These are phyloP conservation scores for Bryoerythrophyllum caledonicum DNA, from an alignment of 225 moss, liverwort and hornwort genomes.

Conservation along the genomic window DNA sequence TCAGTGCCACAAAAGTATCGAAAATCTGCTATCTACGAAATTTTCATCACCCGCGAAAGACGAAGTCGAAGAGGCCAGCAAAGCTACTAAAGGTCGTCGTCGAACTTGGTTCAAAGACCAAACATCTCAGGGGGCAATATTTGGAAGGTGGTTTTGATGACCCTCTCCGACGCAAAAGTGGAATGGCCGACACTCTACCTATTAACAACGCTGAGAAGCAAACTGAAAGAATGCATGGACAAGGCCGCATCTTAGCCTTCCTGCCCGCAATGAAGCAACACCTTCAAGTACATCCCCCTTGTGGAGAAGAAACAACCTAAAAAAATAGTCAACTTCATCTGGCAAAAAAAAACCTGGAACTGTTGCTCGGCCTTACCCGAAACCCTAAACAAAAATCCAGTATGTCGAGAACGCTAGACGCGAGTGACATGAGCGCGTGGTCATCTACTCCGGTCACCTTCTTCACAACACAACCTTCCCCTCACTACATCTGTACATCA, in stretches of 20 bases:
- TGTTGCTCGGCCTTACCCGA: background rate
- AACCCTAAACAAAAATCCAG: slow-evolving; percentile 27
- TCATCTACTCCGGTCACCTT: background rate
- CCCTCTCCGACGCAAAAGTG: background rate
- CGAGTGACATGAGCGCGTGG: background rate
- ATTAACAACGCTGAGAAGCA: background rate
- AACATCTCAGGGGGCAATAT: background rate
- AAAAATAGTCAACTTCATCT: too few species aligned
- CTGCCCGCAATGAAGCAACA: slow-evolving; percentile 9
- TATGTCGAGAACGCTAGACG: slow-evolving; percentile 2
- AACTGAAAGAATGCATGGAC: background rate
- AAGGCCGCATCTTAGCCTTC: background rate
- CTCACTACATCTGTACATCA: background rate
- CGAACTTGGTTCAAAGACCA: background rate
- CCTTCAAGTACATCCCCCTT: background rate
- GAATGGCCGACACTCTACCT: background rate
- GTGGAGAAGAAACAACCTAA: too few species aligned
- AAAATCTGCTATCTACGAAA: background rate
- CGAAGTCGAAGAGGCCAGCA: background rate
- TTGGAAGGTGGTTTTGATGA: background rate
- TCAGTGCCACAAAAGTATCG: background rate
- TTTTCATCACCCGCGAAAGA: background rate
- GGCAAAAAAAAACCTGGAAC: too few species aligned
- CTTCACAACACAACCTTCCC: background rate
- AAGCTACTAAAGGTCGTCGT: background rate